Conservation (phyloP, 257 asterid genomes). For the Cynanchum wilfordii region DNA sequence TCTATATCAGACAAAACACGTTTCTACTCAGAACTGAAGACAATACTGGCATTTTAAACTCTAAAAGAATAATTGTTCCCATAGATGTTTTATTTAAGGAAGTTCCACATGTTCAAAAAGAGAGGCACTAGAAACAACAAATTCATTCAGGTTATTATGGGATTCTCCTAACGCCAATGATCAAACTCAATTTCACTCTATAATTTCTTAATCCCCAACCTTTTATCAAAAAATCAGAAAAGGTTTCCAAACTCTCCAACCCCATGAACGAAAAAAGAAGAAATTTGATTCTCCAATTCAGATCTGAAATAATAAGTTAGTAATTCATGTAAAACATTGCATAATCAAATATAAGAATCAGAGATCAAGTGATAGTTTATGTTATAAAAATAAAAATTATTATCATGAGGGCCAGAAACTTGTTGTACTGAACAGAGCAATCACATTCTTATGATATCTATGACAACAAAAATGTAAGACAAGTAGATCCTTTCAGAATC, state of each 20-base stretch:
- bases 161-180: not conserved
- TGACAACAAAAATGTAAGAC: too few species aligned
- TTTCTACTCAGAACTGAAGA: not conserved
- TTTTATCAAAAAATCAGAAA: not conserved
- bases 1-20: not conserved
- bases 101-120: not conserved
- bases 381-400: too few species aligned
- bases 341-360: not conserved
- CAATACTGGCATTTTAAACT: not conserved
- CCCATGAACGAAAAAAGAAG: not conserved
- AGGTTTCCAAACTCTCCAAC: not conserved
- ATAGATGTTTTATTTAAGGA: not conserved
- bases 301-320: not conserved
- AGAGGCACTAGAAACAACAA: not conserved
- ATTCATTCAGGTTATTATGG: not conserved
- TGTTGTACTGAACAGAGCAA: too few species aligned
- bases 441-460: too few species aligned
- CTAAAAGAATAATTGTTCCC: not conserved
- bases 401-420: too few species aligned
- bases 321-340: not conserved
- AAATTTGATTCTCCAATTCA: not conserved
- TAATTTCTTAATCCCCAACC: not conserved
- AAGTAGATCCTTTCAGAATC: too few species aligned
- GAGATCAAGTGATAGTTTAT: not conserved
- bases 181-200: not conserved